Evolutionary conservation across 352 stramenopile genomes (phyloP), one percentile per base, ranked within the genome.

Genomic region (Phytophthora litchii): DNA sequence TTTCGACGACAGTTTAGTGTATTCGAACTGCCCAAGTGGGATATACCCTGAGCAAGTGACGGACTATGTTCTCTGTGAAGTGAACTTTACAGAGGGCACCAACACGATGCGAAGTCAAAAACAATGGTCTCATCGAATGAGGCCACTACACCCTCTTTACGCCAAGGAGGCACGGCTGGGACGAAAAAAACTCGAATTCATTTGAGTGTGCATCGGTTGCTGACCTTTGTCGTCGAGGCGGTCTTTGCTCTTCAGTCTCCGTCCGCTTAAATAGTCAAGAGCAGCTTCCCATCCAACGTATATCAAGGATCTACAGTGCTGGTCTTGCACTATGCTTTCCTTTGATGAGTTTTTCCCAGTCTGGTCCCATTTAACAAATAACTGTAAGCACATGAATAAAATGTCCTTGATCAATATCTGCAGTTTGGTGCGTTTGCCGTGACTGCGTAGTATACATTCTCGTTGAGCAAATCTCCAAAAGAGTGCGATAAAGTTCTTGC

Each of bases 241-340:
- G 10, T 60, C 14, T 21, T 64, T 17, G 57, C 57, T 25, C 48
- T 65, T 13, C 57, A 65, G 31, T 19, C 27, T 19, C 35, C 54
- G 6, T 51, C n/a, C 3, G 21, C n/a, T 21, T 60, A n/a, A n/a
- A n/a, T n/a, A n/a, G n/a, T n/a, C n/a, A n/a, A n/a, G n/a, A n/a
- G n/a, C n/a, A n/a, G n/a, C n/a, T n/a, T n/a, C n/a, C n/a, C n/a
- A n/a, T n/a, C n/a, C n/a, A n/a, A n/a, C n/a, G n/a, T n/a, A n/a
- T n/a, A n/a, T n/a, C n/a, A n/a, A n/a, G n/a, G n/a, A n/a, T n/a
- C n/a, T n/a, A n/a, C n/a, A n/a, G n/a, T n/a, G n/a, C n/a, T n/a
- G n/a, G n/a, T n/a, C n/a, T n/a, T n/a, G n/a, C n/a, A n/a, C n/a
- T n/a, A n/a, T n/a, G n/a, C n/a, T n/a, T n/a, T n/a, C n/a, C n/a